phyloP scores from a whole-genome alignment of 148 eudicot species.

The Drosera capensis region DNA sequence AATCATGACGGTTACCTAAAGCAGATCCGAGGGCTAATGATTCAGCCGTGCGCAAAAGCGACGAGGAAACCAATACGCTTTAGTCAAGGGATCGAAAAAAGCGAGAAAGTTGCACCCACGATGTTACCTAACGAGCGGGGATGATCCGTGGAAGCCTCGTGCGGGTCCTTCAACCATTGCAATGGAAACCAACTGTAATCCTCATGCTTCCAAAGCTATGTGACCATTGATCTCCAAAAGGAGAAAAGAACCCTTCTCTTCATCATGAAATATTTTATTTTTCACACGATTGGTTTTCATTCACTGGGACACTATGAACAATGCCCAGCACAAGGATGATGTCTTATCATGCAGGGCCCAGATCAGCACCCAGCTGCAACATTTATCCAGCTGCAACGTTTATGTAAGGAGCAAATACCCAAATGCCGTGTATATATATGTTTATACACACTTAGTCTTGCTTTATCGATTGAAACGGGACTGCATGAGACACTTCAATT shows the following conservation, averaged over 20 bases:
- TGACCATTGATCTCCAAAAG: constrained; percentile 18
- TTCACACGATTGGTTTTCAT: constrained; percentile 3
- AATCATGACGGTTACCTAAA: no score
- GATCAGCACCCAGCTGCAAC: background rate
- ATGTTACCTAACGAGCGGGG: no score
- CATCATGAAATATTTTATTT: constrained; percentile 19
- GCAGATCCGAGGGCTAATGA: no score
- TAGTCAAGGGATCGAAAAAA: no score
- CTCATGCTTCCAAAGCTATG: constrained; percentile 29
- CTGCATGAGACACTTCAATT: constrained; percentile 1
- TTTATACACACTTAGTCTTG: background rate
- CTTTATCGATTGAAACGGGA: background rate
- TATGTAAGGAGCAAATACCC: no score
- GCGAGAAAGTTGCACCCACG: no score
- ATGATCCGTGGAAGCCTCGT: no score
- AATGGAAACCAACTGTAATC: constrained; percentile 18
- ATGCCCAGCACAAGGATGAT: background rate
- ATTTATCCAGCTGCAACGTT: background rate
- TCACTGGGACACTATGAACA: constrained; percentile 18
- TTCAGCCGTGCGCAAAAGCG: no score
- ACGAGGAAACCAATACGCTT: no score
- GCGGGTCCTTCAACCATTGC: constrained; percentile 13
- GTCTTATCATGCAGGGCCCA: background rate
- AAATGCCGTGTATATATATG: background rate
- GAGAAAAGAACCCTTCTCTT: constrained; percentile 20